Conservation (phyloP, 1,284 basidiomycete genomes). For the Cutaneotrichosporon cyanovorans region DNA sequence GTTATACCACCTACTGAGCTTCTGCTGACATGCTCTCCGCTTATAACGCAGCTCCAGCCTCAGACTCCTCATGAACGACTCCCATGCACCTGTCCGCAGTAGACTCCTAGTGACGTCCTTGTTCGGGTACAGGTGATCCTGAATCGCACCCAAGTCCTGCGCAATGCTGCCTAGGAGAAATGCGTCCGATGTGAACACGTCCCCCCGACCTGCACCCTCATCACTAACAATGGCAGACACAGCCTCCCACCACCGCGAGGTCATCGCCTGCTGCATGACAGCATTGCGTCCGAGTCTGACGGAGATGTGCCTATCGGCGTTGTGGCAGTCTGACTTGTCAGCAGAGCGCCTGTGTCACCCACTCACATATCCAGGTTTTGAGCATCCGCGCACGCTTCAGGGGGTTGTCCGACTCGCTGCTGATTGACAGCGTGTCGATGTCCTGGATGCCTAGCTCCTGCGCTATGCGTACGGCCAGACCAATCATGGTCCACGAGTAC, state of each 20-base stretch:
- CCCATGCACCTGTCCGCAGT: conserved; percentile 11
- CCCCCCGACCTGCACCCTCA: not conserved
- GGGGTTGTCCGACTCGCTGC: not conserved
- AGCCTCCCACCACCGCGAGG: conserved; percentile 14
- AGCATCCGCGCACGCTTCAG: conserved; percentile 2
- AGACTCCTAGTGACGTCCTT: conserved; percentile 10
- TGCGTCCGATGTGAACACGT: conserved; percentile 6
- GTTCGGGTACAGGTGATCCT: conserved; percentile 11
- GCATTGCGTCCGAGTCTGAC: conserved; percentile 13
- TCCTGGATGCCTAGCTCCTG: conserved; percentile 16
- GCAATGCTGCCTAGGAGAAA: conserved; percentile 2
- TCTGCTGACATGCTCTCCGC: conserved; percentile 3
- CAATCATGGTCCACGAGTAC: conserved; percentile 11
- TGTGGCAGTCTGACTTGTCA: conserved; percentile 9
- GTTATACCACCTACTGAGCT: conserved; percentile 3
- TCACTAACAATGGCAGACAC: conserved; percentile 4
- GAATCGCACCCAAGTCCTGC: conserved; percentile 10
- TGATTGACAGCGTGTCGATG: not conserved
- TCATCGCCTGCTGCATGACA: conserved; percentile 12
- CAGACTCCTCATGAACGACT: conserved; percentile 8
- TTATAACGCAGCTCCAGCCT: conserved; percentile 10
- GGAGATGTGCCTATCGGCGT: conserved; percentile 10
- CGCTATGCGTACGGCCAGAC: conserved; percentile 9
- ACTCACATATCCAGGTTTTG: conserved; percentile 15
- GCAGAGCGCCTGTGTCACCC: not conserved